Evolutionary conservation across 768 basidiomycete species (phyloP), one percentile per base, ranked within the genome.

Genomic region (Russula compacta): DNA sequence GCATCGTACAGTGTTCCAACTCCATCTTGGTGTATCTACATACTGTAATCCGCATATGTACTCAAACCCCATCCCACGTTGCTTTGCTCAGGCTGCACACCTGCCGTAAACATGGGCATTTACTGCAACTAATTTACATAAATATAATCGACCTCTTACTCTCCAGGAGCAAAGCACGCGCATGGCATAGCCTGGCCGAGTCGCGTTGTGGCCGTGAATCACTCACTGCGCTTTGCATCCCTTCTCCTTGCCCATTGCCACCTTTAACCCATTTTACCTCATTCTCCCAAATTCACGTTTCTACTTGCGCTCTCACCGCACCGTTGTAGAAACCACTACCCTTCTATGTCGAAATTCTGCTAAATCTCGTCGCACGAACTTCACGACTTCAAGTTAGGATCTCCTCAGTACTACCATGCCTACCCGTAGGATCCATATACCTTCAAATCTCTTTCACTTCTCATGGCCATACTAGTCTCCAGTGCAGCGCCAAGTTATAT

Each of bases 401-500:
- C 15, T n/a, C 21, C 11, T 19, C 19, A 43, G 35, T n/a, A 59
- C 11, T 5, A 17, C 21, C 48, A 62, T 62, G 61, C 51, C 56
- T 40, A 17, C 56, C 10, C 19, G 61, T 62, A 62, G 12, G 56
- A 24, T 56, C 21, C 49, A 39, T 11, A 3, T 38, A 50, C 33
- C 32, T 57, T 44, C 6, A 32, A 17, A 15, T 43, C 50, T 40
- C 29, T 19, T 43, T 40, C 51, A 61, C 11, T 5, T 24, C 29
- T 50, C 29, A 47, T 21, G 48, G 61, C 43, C 0, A 44, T 56
- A 58, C 56, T 56, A 39, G 44, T 17, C 19, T 4, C 56, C 33
- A 46, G 36, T 40, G 50, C 46, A 24, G 55, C 42, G 15, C 53
- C 53, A 49, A 59, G 58, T 14, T 38, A 60, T 24, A 12, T 60